phyloP scores from a whole-genome alignment of 768 basidiomycete species.

The Rhizopogon sp. region DNA sequence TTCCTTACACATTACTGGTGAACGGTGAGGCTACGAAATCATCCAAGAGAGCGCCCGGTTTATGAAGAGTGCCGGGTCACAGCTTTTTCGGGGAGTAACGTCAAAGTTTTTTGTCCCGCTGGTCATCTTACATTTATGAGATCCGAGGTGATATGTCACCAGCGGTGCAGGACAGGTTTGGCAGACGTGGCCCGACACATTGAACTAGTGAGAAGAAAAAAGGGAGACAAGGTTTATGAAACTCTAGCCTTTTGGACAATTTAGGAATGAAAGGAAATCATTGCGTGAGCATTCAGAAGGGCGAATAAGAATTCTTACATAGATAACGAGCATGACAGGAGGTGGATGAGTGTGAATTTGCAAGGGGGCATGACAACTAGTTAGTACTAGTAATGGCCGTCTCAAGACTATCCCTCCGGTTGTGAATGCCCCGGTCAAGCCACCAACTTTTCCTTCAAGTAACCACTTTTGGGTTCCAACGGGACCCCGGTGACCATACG shows the following conservation, averaged over 20 bases:
- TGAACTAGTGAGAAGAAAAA: slow-evolving; percentile 20
- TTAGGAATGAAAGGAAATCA: slow-evolving; percentile 25
- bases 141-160: slow-evolving; percentile 27
- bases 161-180: slow-evolving; percentile 28
- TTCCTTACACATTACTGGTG: slow-evolving; percentile 17
- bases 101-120: slow-evolving; percentile 17
- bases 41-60: slow-evolving; percentile 16
- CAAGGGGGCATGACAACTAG: background rate
- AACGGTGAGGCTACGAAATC: slow-evolving; percentile 9
- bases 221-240: slow-evolving; percentile 20
- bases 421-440: background rate
- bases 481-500: background rate
- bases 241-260: slow-evolving; percentile 21
- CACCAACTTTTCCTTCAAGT: slow-evolving; percentile 13
- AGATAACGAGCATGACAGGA: slow-evolving; percentile 3
- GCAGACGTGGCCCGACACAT: slow-evolving; percentile 26
- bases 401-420: background rate
- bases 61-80: slow-evolving; percentile 25
- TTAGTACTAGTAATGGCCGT: background rate
- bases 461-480: slow-evolving; percentile 7
- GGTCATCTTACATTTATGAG: slow-evolving; percentile 20
- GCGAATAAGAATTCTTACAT: slow-evolving; percentile 6
- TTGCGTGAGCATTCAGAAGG: slow-evolving; percentile 7
- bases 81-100: slow-evolving; percentile 28
- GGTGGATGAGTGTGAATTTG: slow-evolving; percentile 17